Base-by-base conservation (phyloP, 2,329 filamentous ascomycete species). In the Tricladium varicosporioides region DNA sequence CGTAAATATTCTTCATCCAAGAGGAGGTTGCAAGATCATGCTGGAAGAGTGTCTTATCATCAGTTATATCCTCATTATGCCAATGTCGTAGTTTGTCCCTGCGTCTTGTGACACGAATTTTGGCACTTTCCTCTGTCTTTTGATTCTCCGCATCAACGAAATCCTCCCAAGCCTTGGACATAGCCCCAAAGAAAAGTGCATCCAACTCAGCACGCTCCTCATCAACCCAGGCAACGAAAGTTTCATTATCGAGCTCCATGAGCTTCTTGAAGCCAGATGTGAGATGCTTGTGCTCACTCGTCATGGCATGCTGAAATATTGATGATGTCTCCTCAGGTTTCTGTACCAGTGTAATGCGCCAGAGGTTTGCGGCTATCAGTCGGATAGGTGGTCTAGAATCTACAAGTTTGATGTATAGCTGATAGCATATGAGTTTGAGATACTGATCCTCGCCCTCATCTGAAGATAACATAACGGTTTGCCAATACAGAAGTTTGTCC, bases 1-100 rank as follows among this genome's bases (percentile, higher is more conserved):
- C 86, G 71, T 93, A 94, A 43, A 99, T 96, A 66, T 96, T 97
- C 65, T 92, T 91, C 77, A 93, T 89, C 94, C 93, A 99, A 58
- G 93, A 87, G 43, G 84, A 87, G 55, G 94, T 93, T 0, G 91
- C 89, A 63, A 89, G 85, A 66, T 96, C 91, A 67, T 97, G 93
- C n/a, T 86, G 86, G 53, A 88, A 79, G 57, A 92, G 81, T 14
- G 88, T 78, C 61, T 88, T 89, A 15, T 95, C 89, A 9, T 81
- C 81, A 18, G 81, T 80, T 4, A 83, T 73, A 51, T 86, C 85
- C 62, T 93, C 88, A 1, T 79, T 73, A 44, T 89, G 84, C 93
- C 92, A 97, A 57, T 85, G 80, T 69, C 84, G 90, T 5, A 99
- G 78, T 63, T 83, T 91, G 15, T 97, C 94, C 67, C 87, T 89